phyloP scores from a whole-genome alignment of 2,329 filamentous ascomycete genomes.

The Penicillium frequentans region DNA sequence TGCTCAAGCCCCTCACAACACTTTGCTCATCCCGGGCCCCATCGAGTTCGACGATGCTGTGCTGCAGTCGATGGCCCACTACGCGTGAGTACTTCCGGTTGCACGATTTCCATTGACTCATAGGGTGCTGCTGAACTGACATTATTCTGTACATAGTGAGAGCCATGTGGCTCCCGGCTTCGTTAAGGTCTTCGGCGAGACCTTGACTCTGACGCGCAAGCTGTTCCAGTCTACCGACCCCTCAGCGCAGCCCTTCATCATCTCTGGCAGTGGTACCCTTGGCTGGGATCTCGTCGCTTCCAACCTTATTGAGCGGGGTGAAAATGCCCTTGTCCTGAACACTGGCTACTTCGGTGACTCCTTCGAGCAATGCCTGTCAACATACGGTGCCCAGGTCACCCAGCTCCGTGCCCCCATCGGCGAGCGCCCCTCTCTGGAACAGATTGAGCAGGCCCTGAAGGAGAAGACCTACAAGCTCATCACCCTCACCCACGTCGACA shows the following conservation, averaged over 20 bases:
- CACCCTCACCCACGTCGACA: slow-evolving; percentile 96
- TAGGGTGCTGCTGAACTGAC: slow-evolving; percentile 3
- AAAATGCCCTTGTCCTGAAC: slow-evolving; percentile 89
- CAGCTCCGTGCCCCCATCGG: slow-evolving; percentile 89
- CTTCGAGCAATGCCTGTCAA: slow-evolving; percentile 87
- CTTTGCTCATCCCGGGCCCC: slow-evolving; percentile 92
- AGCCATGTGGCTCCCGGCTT: slow-evolving; percentile 90
- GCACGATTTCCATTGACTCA: slow-evolving; percentile 1
- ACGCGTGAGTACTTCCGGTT: slow-evolving; percentile 48
- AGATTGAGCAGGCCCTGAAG: slow-evolving; percentile 84
- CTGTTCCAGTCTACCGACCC: slow-evolving; percentile 89
- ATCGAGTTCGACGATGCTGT: slow-evolving; percentile 99
- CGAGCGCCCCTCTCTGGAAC: slow-evolving; percentile 77
- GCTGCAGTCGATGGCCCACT: slow-evolving; percentile 91
- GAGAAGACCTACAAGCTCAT: slow-evolving; percentile 92
- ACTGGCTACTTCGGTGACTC: slow-evolving; percentile 97
- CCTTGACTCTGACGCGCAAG: slow-evolving; percentile 81
- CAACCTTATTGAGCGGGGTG: slow-evolving; percentile 85
- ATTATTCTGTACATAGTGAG: slow-evolving; percentile 60
- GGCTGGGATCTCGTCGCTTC: slow-evolving; percentile 97
- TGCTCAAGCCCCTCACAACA: slow-evolving; percentile 60
- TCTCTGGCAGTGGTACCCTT: slow-evolving; percentile 91
- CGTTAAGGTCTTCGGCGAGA: slow-evolving; percentile 87
- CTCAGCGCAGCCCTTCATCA: slow-evolving; percentile 82
- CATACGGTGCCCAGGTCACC: slow-evolving; percentile 86